phyloP scores from a whole-genome alignment of 2,329 filamentous ascomycete species.

The Trichoderma simmonsii region DNA sequence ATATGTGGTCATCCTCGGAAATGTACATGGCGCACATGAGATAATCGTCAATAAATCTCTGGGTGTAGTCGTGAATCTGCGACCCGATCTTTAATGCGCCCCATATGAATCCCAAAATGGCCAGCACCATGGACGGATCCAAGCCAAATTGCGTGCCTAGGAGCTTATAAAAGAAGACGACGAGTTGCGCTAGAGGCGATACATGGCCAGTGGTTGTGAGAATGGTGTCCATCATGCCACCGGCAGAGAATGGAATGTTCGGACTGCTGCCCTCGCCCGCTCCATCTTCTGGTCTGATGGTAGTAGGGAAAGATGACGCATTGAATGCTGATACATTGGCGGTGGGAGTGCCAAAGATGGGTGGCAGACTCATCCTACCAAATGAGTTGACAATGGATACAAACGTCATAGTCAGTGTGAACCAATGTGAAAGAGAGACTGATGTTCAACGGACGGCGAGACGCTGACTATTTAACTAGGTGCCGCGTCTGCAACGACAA shows the following conservation, averaged over 20 bases:
- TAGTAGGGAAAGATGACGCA: constrained; percentile 4
- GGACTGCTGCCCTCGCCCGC: neutral
- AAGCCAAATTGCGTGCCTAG: constrained; percentile 45
- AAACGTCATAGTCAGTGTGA: neutral
- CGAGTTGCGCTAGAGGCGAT: constrained; percentile 40
- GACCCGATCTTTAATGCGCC: constrained; percentile 37
- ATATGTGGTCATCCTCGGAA: constrained; percentile 55
- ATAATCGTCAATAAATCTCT: constrained; percentile 40
- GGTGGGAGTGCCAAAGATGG: constrained; percentile 26
- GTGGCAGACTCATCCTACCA: constrained; percentile 29
- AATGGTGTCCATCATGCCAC: constrained; percentile 42
- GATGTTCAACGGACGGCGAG: neutral
- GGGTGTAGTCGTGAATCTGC: constrained; percentile 35
- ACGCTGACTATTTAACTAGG: neutral
- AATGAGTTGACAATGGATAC: constrained; percentile 27
- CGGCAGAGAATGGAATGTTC: constrained; percentile 23
- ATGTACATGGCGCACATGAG: constrained; percentile 54
- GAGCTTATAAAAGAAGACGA: constrained; percentile 46
- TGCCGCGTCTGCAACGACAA: neutral
- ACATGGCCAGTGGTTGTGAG: constrained; percentile 43
- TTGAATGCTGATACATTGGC: constrained; percentile 24
- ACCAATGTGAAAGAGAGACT: no score
- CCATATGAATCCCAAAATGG: constrained; percentile 47
- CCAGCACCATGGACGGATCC: constrained; percentile 48
- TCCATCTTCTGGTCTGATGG: neutral